Evolutionary conservation across 148 eudicot species (phyloP).

Genomic region (Spergularia bocconei): DNA sequence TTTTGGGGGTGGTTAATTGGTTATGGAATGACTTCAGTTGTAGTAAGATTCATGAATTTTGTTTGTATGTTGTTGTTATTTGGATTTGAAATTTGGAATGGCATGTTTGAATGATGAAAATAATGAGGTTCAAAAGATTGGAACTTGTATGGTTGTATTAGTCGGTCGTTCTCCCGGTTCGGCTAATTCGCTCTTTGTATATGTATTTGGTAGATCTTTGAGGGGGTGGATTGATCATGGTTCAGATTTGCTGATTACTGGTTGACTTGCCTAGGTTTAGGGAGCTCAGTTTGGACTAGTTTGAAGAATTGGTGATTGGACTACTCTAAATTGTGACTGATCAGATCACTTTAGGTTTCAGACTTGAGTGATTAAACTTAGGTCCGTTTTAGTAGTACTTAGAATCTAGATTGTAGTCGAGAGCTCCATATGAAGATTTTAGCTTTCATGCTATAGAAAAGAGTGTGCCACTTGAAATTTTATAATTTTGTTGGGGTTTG

Average conservation of each 20-base stretch:
- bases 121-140: background rate
- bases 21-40: background rate
- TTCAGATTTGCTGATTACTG: background rate
- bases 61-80: background rate
- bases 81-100: background rate
- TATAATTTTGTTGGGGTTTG: background rate
- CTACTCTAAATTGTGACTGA: background rate
- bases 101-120: background rate
- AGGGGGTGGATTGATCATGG: constrained; percentile 1
- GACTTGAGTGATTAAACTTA: background rate
- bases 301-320: background rate
- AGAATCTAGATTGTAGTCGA: too few species aligned
- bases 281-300: background rate
- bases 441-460: background rate
- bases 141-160: background rate
- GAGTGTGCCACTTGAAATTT: background rate
- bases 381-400: background rate
- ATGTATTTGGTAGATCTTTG: background rate
- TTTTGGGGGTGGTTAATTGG: too few species aligned
- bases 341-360: too few species aligned
- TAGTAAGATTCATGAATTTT: background rate
- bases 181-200: background rate
- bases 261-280: background rate
- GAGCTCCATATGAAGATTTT: too few species aligned
- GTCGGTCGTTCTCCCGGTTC: background rate